These are phyloP conservation scores for Sporormia fimetaria DNA, from an alignment of 495 filamentous ascomycete genomes.

Conservation along the genomic window DNA sequence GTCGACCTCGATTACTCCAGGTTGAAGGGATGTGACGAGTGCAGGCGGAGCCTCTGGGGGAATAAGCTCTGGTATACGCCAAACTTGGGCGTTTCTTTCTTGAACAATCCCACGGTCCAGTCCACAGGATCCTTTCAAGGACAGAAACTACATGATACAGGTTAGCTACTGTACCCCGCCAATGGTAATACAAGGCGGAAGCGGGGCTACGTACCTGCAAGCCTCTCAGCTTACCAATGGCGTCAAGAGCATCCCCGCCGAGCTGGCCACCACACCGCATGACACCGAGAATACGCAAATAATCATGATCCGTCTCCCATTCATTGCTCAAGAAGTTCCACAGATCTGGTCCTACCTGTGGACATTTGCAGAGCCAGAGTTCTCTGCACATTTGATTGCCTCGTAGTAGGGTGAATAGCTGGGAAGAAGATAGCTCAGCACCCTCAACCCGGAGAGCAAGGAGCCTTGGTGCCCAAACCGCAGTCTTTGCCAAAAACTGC, in stretches of 20 bases:
- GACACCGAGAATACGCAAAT: conserved; percentile 14
- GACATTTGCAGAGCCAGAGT: conserved; percentile 25
- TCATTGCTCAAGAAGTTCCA: conserved; percentile 22
- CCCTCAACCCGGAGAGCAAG: conserved; percentile 17
- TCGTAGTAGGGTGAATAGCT: conserved; percentile 8
- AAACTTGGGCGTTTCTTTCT: background rate
- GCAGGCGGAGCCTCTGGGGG: background rate
- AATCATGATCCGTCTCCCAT: conserved; percentile 10
- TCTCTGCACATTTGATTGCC: conserved; percentile 11
- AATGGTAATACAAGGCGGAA: too few relatives aligned
- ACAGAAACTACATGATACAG: background rate
- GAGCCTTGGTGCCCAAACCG: conserved; percentile 11
- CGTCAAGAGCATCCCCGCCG: conserved; percentile 15
- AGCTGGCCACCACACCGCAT: conserved; percentile 15
- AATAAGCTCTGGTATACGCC: conserved; percentile 3
- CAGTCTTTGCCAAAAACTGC: conserved; percentile 12
- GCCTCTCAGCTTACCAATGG: conserved; percentile 12
- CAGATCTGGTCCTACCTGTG: conserved; percentile 10
- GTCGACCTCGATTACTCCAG: conserved; percentile 19
- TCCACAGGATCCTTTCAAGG: background rate
- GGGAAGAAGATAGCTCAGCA: conserved; percentile 3
- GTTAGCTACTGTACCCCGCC: too few relatives aligned
- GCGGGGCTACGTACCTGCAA: conserved; percentile 18
- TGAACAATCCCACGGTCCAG: background rate
- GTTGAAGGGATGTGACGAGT: background rate